Evolutionary conservation across 345 rosid species (phyloP), one percentile per base, ranked within the genome.

Genomic region (Sonneratia caseolaris): DNA sequence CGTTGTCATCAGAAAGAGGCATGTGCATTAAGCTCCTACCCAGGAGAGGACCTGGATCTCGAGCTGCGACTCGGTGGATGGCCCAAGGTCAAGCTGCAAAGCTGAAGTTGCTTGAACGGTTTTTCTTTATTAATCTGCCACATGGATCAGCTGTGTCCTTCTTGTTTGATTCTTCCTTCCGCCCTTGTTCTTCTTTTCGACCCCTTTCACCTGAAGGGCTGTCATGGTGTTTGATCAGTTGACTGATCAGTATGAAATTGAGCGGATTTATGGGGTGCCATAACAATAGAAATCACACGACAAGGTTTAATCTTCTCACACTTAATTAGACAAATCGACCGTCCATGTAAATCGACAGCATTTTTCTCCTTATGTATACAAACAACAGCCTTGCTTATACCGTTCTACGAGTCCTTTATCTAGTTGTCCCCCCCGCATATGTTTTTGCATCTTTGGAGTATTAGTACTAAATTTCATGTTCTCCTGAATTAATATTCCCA

Each of bases 41-140:
- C 75, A 9, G 70, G 75, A 66, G 91, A 91, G n/a, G 98, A 88
- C 37, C 68, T 93, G 79, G 98, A 93, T 85, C 98, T 93, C 72
- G 98, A 93, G 81, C 96, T 93, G 71, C 84, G 98, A 82, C 96
- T 93, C 48, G 97, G 96, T 7, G 69, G 80, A 62, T 82, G 79
- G 69, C 89, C 89, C 27, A 85, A 86, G 89, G 84, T 79, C 76
- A 87, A 81, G 51, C 80, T 68, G 71, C 71, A 74, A 61, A 65
- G 64, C 16, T 48, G 76, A 51, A 72, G 53, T 24, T 68, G 69
- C 74, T 79, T 72, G 73, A 70, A 71, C 56, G 7, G 51, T 62
- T 74, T 65, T 76, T 71, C 70, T 9, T 42, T 9, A 42, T 42
- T 32, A 75, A 75, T 69, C 71, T 62, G 37, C 38, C 19, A 11